Evolutionary conservation across 306 rosid genomes (phyloP).

Genomic region (Ceratonia siliqua): DNA sequence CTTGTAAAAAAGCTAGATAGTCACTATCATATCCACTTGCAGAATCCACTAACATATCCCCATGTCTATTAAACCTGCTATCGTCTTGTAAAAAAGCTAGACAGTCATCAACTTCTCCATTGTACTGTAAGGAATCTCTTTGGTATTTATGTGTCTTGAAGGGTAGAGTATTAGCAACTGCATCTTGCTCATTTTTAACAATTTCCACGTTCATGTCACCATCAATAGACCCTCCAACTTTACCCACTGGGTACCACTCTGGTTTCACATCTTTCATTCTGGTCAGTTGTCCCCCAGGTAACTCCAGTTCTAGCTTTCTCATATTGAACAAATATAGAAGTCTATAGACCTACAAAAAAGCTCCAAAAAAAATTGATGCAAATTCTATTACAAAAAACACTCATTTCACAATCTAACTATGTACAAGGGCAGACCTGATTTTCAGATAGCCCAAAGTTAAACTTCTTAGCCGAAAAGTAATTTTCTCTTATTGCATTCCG

Average conservation of each 20-base stretch:
- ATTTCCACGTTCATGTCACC: slow-evolving; percentile 27
- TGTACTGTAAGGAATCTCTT: slow-evolving; percentile 27
- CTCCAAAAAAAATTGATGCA: slow-evolving; percentile 12
- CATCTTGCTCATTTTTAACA: slow-evolving; percentile 24
- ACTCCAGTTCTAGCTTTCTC: slow-evolving; percentile 31
- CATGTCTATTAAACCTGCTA: slow-evolving; percentile 19
- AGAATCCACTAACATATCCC: no score
- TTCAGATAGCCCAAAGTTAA: slow-evolving; percentile 64
- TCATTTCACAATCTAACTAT: slow-evolving; percentile 23
- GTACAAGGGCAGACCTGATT: slow-evolving; percentile 53
- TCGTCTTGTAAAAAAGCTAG: no score
- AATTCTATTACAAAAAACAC: background rate
- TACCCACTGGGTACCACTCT: slow-evolving; percentile 2
- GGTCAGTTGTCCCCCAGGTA: slow-evolving; percentile 22
- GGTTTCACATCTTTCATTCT: slow-evolving; percentile 24
- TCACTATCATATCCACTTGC: slow-evolving; percentile 26
- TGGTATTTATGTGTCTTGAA: slow-evolving; percentile 11
- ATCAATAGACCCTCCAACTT: slow-evolving; percentile 31
- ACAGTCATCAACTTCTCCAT: slow-evolving; percentile 14
- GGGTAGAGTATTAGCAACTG: slow-evolving; percentile 15
- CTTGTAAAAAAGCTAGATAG: slow-evolving; percentile 18
- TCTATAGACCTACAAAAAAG: slow-evolving; percentile 45
- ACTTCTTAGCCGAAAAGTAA: slow-evolving; percentile 51
- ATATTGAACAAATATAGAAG: slow-evolving; percentile 51
- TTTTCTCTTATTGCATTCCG: slow-evolving; percentile 52